Evolutionary conservation across 371 early-diverging fungal genomes (phyloP).

Genomic region (Polyrhizophydium stewartii): DNA sequence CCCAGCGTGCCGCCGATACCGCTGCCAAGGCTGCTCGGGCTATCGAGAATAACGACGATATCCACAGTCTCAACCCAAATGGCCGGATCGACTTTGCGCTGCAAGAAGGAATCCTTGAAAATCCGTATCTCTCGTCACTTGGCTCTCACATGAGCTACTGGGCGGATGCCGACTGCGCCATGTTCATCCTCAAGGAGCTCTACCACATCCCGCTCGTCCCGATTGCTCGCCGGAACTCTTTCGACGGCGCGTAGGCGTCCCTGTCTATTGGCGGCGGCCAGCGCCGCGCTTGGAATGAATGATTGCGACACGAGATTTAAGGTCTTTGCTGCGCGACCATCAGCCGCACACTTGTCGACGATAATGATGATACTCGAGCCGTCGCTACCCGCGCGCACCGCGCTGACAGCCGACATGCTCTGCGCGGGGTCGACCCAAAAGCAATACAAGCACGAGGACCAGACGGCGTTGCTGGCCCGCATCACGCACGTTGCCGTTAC

Average conservation of each 20-base stretch:
- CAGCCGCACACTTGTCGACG: background rate
- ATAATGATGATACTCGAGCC: no score
- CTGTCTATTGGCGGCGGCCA: background rate
- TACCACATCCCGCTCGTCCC: slow-evolving; percentile 5
- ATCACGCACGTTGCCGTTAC: slow-evolving; percentile 31
- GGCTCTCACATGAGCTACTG: slow-evolving; percentile 76
- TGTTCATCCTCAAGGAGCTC: slow-evolving; percentile 34
- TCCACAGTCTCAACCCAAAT: slow-evolving; percentile 52
- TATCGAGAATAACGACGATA: slow-evolving; percentile 25
- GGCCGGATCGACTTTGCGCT: slow-evolving; percentile 75
- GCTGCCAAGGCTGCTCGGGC: background rate
- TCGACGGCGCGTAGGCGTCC: background rate
- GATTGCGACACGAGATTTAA: background rate
- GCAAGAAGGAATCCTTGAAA: slow-evolving; percentile 75
- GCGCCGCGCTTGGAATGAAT: background rate
- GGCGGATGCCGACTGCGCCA: slow-evolving; percentile 54
- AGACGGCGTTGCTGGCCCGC: slow-evolving; percentile 21
- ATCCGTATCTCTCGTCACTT: slow-evolving; percentile 71
- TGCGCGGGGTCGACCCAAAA: slow-evolving; percentile 6
- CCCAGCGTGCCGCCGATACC: background rate
- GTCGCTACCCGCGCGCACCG: no score
- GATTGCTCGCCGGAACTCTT: background rate
- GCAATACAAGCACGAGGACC: slow-evolving; percentile 9
- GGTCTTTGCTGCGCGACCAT: background rate
- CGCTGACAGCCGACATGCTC: slow-evolving; percentile 1